phyloP scores from a whole-genome alignment of 1,284 basidiomycete species.

The Cryptococcus amylolentus region DNA sequence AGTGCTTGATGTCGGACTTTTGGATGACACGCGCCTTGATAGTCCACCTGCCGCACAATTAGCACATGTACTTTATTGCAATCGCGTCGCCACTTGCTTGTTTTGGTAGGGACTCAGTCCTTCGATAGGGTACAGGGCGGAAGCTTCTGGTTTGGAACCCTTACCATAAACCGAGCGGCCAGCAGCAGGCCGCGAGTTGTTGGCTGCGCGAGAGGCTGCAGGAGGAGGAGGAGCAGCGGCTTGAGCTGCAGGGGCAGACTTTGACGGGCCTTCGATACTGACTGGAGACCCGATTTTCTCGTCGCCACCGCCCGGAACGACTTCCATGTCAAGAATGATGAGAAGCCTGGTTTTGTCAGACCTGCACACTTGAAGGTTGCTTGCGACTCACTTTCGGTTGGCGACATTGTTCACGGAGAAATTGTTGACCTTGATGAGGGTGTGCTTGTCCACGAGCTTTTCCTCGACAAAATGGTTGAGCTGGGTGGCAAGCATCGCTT shows the following conservation, averaged over 20 bases:
- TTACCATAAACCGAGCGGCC: conserved; percentile 12
- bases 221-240: conserved; percentile 26
- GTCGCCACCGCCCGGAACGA: conserved; percentile 52
- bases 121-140: conserved; percentile 77
- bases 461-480: conserved; percentile 73
- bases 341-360: conserved; percentile 59
- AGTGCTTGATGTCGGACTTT: conserved; percentile 85
- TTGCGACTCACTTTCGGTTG: conserved; percentile 64
- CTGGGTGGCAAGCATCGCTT: conserved; percentile 93
- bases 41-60: conserved; percentile 61
- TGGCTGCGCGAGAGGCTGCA: not conserved
- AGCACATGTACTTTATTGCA: not conserved
- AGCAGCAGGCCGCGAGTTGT: not conserved
- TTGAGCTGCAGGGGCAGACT: conserved; percentile 25
- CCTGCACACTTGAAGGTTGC: not conserved
- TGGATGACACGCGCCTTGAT: conserved; percentile 92
- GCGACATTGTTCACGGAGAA: conserved; percentile 82
- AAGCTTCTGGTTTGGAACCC: too few relatives aligned
- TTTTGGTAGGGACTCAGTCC: conserved; percentile 95
- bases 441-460: conserved; percentile 66
- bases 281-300: conserved; percentile 74
- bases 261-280: conserved; percentile 48
- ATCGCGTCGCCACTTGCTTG: conserved; percentile 54
- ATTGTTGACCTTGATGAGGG: conserved; percentile 69
- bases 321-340: conserved; percentile 73